Base-by-base conservation (phyloP, 257 asterid genomes). In the Jacaranda copaia region DNA sequence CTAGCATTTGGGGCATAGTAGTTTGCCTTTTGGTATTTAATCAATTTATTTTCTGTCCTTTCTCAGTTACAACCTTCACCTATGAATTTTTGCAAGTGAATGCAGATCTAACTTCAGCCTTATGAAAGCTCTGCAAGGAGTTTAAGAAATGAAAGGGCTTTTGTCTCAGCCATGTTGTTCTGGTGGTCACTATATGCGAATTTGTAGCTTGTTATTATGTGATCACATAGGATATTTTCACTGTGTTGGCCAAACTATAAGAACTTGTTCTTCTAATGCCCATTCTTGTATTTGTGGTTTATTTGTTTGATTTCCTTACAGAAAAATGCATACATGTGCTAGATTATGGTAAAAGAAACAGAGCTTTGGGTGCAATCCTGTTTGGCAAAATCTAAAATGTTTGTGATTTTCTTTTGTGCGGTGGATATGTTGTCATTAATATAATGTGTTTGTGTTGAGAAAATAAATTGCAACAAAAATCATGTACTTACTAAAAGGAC, bases 31-130 rank as follows among this genome's bases (percentile, higher is more conserved):
- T 42, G 5, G 15, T 4, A 5, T 15, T 12, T 49, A 13, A 49
- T 12, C 56, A 49, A 49, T 10, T 12, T 5, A 42, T 49, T 19
- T 38, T 56, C 35, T 62, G 70, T 43, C 55, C 69, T 65, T 60
- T 36, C 38, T 55, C 20, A 11, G 5, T 39, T 2, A 14, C 48
- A 25, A 20, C 32, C 4, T 49, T 66, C 25, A 9, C 73, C 12
- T 64, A 19, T 39, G 10, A 15, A 56, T 56, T 2, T 46, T 65
- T 52, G 32, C 32, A 25, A 25, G 32, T 25, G 32, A 55, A 18
- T 10, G 8, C 35, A 7, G 32, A 39, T 40, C 13, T 8, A 39
- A 64, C 58, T 76, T 65, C 49, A 76, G 49, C 73, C 66, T 53
- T 36, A 62, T 61, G 42, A 40, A 53, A 53, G 60, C n/a, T 53